phyloP scores from a whole-genome alignment of 2,329 filamentous ascomycete species.

The Aureobasidium uvarum region DNA sequence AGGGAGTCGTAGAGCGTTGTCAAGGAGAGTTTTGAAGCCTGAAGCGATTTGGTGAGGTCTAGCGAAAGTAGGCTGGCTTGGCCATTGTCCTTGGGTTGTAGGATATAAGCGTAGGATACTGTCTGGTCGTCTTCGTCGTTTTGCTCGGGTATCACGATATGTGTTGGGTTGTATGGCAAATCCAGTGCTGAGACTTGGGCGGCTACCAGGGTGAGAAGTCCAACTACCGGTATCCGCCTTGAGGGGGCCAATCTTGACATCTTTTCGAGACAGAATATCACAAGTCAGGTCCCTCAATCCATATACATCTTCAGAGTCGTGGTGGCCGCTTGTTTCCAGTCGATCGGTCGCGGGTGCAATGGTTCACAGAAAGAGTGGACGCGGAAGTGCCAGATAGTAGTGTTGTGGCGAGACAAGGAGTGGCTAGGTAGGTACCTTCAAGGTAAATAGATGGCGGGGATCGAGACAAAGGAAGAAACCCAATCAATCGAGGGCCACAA shows the following conservation, averaged over 20 bases:
- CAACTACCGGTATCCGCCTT: constrained; percentile 2
- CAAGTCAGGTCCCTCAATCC: constrained; percentile 11
- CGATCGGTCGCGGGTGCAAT: constrained; percentile 19
- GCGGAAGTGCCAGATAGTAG: constrained; percentile 12
- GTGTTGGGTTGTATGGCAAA: constrained; percentile 76
- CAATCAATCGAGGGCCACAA: constrained; percentile 21
- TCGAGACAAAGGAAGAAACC: not conserved
- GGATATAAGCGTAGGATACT: constrained; percentile 64
- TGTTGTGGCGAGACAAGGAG: constrained; percentile 19
- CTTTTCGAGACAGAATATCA: constrained; percentile 14
- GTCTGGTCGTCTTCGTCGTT: constrained; percentile 38
- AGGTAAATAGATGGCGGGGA: constrained; percentile 26
- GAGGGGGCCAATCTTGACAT: constrained; percentile 21
- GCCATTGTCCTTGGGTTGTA: constrained; percentile 56
- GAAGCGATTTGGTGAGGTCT: constrained; percentile 60
- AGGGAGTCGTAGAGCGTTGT: constrained; percentile 56
- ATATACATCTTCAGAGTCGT: constrained; percentile 10
- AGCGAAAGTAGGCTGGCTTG: constrained; percentile 61
- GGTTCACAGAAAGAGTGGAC: constrained; percentile 18
- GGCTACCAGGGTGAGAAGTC: constrained; percentile 22
- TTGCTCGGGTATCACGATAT: constrained; percentile 58
- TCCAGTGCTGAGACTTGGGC: constrained; percentile 34
- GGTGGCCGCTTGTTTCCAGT: constrained; percentile 7
- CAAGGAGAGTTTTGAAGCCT: constrained; percentile 45
- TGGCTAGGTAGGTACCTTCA: constrained; percentile 25